phyloP scores from a whole-genome alignment of 2,329 filamentous ascomycete genomes.

The Alternaria sp. region DNA sequence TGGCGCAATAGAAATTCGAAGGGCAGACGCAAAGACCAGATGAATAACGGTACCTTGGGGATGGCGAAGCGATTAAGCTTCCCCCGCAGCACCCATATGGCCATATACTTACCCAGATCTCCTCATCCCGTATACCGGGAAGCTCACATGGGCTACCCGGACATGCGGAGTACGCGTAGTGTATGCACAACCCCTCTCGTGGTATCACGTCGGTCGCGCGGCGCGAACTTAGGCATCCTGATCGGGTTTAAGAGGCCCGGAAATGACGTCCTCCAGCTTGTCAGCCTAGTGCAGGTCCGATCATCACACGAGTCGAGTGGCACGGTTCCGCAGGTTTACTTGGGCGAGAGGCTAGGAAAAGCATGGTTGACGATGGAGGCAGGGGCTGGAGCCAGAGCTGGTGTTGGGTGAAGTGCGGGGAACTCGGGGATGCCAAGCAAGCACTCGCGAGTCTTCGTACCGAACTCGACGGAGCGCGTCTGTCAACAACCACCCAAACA shows the following conservation, averaged over 20 bases:
- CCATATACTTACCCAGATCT: constrained; percentile 17
- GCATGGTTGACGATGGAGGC: not conserved
- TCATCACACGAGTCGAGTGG: not conserved
- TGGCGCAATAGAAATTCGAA: not conserved
- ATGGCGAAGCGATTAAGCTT: not conserved
- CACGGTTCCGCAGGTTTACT: constrained; percentile 11
- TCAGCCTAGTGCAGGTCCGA: not conserved
- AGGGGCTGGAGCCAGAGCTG: not conserved
- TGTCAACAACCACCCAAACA: constrained; percentile 14
- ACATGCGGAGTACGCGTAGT: constrained; percentile 37
- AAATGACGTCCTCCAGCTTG: constrained; percentile 15
- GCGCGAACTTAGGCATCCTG: constrained; percentile 8
- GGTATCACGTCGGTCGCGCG: constrained; percentile 12
- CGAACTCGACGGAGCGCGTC: constrained; percentile 20
- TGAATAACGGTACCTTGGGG: not conserved
- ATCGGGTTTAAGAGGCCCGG: constrained; percentile 25
- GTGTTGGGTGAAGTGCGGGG: constrained; percentile 17
- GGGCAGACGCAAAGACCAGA: not conserved
- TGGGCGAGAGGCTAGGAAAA: not conserved
- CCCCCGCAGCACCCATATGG: constrained; percentile 6
- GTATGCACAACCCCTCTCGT: constrained; percentile 40
- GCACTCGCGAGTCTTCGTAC: constrained; percentile 25
- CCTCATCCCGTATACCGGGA: constrained; percentile 12
- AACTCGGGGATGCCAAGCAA: constrained; percentile 27
- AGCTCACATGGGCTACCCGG: constrained; percentile 24